Conservation (phyloP, 495 filamentous ascomycete genomes). For the Jackrogersella minutella region DNA sequence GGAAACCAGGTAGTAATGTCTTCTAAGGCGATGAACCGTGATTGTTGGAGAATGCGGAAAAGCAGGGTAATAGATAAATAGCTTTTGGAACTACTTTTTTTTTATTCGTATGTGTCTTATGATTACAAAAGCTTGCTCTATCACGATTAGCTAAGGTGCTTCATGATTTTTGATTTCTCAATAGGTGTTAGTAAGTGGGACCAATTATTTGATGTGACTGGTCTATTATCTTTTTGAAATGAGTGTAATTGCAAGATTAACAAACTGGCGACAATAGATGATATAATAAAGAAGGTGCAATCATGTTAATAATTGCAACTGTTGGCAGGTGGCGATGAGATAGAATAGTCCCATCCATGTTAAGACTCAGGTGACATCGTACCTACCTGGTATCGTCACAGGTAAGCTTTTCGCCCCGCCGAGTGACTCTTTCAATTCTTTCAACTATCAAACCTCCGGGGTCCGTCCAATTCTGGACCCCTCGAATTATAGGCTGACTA, state of each 20-base stretch:
- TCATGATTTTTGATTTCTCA: too few species aligned
- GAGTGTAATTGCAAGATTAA: too few species aligned
- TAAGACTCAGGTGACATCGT: too few species aligned
- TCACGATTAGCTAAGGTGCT: too few species aligned
- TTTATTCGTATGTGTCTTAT: not conserved
- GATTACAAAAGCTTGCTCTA: too few species aligned
- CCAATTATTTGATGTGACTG: too few species aligned
- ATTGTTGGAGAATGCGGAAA: conserved; percentile 14
- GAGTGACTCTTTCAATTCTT: conserved; percentile 34
- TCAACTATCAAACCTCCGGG: conserved; percentile 28
- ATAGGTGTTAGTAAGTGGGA: too few species aligned
- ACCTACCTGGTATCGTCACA: conserved; percentile 26
- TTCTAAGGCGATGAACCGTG: conserved; percentile 2
- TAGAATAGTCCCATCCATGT: too few species aligned
- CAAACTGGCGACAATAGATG: too few species aligned
- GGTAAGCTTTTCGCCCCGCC: conserved; percentile 39
- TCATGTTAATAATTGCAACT: too few species aligned
- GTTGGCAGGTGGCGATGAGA: conserved; percentile 4
- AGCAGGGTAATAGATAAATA: conserved; percentile 27
- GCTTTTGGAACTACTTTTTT: not conserved
- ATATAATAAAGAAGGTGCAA: too few species aligned
- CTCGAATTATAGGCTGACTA: conserved; percentile 16
- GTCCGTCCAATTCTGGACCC: conserved; percentile 35
- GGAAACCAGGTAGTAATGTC: conserved; percentile 21
- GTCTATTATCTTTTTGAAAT: too few species aligned